A percentile compares a stretch with the other conserved stretches of the same genome.
These are phyloP conservation scores for Salix exigua DNA, from an alignment of 345 rosid species.

Conservation along the genomic window DNA sequence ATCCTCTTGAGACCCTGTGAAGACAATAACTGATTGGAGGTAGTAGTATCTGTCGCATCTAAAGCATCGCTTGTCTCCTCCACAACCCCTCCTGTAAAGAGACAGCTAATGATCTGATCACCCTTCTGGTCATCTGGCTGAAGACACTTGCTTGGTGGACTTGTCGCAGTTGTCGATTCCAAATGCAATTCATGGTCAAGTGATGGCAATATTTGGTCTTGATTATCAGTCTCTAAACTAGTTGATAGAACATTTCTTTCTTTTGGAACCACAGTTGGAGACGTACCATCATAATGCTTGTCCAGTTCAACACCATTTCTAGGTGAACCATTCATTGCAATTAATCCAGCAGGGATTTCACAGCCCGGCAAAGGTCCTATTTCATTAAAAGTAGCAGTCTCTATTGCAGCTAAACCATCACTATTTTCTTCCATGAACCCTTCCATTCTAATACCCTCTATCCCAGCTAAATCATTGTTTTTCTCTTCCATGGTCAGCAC, in stretches of 20 bases:
- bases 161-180: conserved; percentile 15
- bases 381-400: background rate
- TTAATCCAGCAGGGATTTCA: conserved; percentile 10
- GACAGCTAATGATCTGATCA: background rate
- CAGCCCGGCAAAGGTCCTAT: background rate
- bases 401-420: background rate
- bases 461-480: background rate
- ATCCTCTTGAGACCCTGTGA: conserved; percentile 6
- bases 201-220: background rate
- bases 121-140: conserved; percentile 11
- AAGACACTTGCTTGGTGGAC: background rate
- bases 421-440: conserved; percentile 14
- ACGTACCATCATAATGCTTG: conserved; percentile 1
- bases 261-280: background rate
- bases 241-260: background rate
- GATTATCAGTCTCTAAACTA: background rate
- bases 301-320: conserved; percentile 5
- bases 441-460: background rate
- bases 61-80: conserved; percentile 4
- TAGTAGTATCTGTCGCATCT: background rate
- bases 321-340: background rate
- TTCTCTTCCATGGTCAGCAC: background rate
- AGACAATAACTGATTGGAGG: background rate
- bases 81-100: background rate
- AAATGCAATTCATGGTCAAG: background rate